Base-by-base conservation (phyloP, 202 grass and related monocot genomes). In the Zizania palustris region DNA sequence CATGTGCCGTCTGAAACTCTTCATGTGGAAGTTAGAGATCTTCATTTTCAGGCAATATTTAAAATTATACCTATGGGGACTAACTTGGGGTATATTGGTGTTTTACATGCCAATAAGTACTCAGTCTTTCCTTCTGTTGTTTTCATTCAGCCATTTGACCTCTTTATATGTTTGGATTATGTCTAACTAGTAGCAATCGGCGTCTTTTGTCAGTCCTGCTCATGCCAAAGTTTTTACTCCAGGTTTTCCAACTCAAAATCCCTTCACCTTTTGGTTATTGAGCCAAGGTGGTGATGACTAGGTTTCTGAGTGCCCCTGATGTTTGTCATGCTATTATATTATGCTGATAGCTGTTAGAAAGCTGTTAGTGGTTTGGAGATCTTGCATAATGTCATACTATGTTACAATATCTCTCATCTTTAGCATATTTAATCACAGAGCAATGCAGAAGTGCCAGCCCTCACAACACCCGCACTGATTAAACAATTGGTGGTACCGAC, bases 361-460 rank as follows among this genome's bases (percentile, higher is more conserved):
- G 43, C 14, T 46, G 14, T 14, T 67, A 61, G 44, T 43, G 9
- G 21, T 51, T 20, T 73, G n/a, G 35, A 45, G n/a, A 0, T 12
- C 38, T 4, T 46, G 7, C 15, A 39, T 40, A 33, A 12, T 75
- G 38, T 19, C 60, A 68, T 72, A 49, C 72, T 67, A 60, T 67
- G 40, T 78, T 62, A 45, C 73, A 14, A 15, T 60, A 13, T 45
- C 9, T 37, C 49, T 65, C 51, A 5, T 60, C 67, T 73, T 72
- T 73, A 53, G 55, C 40, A 65, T 38, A 42, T 63, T 57, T 74
- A 70, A 45, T 57, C 34, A 51, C 67, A 50, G 10, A 22, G 4
- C 57, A 83, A 39, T 21, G n/a, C 56, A 41, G 46, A 74, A 73
- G 63, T 83, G 75, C 45, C 40, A 79, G 43, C 61, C 74, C 76